Evolutionary conservation across 208 protist genomes (phyloP).

Genomic region (Trypanosoma rangeli): DNA sequence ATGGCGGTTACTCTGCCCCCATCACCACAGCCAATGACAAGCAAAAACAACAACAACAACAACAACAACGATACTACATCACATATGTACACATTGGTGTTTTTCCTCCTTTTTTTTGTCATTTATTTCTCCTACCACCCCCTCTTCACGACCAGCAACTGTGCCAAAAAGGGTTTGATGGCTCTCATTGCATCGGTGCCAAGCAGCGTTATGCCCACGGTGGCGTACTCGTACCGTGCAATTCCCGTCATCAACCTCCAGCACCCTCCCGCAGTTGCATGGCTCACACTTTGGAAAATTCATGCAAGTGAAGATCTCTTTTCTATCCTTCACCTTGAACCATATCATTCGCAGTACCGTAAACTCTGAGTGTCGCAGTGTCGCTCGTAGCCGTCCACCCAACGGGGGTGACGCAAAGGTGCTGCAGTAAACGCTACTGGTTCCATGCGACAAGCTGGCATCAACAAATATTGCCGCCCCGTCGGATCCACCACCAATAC

Average conservation of each 20-base stretch:
- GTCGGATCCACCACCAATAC: conserved; percentile 49
- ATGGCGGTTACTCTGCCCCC: background rate
- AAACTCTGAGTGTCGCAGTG: conserved; percentile 39
- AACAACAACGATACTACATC: background rate
- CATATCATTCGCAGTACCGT: conserved; percentile 40
- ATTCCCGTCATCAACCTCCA: conserved; percentile 4
- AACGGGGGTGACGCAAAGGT: conserved; percentile 58
- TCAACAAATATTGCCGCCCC: conserved; percentile 60
- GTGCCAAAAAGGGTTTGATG: background rate
- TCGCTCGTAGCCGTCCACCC: conserved; percentile 14
- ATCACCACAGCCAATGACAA: background rate
- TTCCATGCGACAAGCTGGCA: conserved; percentile 47
- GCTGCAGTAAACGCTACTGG: conserved; percentile 48
- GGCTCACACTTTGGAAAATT: conserved; percentile 4
- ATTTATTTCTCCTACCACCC: background rate
- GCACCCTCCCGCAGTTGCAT: conserved; percentile 26
- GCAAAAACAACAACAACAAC: background rate
- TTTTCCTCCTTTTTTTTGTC: background rate
- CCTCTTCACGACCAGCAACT: background rate
- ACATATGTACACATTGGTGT: background rate
- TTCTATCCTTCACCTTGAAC: conserved; percentile 28
- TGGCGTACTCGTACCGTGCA: background rate
- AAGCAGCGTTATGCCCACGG: conserved; percentile 3
- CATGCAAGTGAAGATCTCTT: conserved; percentile 6
- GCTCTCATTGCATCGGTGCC: conserved; percentile 10